phyloP scores from a whole-genome alignment of 2,329 filamentous ascomycete species.

The Bipolaris zeicola region DNA sequence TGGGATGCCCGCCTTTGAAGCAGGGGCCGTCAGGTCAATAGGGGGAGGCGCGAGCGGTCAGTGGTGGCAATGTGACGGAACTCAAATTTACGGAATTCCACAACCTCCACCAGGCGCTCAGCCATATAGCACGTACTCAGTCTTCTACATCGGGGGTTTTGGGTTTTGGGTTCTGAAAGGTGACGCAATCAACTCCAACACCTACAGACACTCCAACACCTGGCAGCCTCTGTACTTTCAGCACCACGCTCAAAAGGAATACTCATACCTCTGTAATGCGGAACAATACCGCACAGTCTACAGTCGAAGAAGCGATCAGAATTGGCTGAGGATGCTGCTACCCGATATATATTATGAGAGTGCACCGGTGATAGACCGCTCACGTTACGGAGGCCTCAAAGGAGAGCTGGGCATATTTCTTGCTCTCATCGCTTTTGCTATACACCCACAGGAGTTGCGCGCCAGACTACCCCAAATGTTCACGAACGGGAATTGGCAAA shows the following conservation, averaged over 20 bases:
- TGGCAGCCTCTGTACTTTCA: conserved; percentile 36
- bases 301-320: conserved; percentile 14
- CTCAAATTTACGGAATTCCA: conserved; percentile 10
- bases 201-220: neutral
- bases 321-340: conserved; percentile 29
- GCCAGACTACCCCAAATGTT: conserved; percentile 26
- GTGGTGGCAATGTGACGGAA: conserved; percentile 24
- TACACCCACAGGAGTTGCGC: conserved; percentile 11
- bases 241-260: conserved; percentile 13
- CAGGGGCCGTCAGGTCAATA: conserved; percentile 4
- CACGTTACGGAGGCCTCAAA: conserved; percentile 18
- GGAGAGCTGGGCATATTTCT: conserved; percentile 45
- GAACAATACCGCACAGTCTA: conserved; percentile 15
- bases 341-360: conserved; percentile 29
- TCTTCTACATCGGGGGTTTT: conserved; percentile 26
- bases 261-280: conserved; percentile 34
- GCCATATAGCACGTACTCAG: conserved; percentile 21
- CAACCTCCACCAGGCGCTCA: neutral
- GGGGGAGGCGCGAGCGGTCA: conserved; percentile 17
- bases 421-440: conserved; percentile 37
- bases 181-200: conserved; percentile 16
- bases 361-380: neutral
- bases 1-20: conserved; percentile 24
- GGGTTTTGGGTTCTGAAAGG: conserved; percentile 31
- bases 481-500: conserved; percentile 20